Percentiles rank a stretch among this genome's conserved stretches.
Evolutionary conservation across 164 flowering plant species (phyloP).

Genomic region (Tetracentron sinense): DNA sequence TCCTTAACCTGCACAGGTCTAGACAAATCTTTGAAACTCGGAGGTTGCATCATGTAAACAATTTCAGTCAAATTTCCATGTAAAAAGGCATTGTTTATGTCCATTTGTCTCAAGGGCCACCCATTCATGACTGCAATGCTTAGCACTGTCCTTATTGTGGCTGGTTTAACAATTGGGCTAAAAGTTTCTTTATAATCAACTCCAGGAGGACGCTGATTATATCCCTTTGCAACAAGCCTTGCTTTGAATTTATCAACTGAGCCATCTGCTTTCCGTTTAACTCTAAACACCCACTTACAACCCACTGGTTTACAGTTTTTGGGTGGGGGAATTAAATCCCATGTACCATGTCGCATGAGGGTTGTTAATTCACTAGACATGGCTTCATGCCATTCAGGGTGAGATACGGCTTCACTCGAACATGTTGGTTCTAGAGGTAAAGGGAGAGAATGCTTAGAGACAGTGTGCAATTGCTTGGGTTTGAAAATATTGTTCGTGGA

Average conservation of each 20-base stretch:
- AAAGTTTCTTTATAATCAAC: conserved; percentile 16
- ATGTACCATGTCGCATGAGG: not conserved
- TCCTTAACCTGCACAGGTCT: not conserved
- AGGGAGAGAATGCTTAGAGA: not conserved
- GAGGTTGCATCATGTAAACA: conserved; percentile 10
- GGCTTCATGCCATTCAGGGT: not conserved
- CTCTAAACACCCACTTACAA: conserved; percentile 16
- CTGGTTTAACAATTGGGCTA: conserved; percentile 9
- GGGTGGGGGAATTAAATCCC: not conserved
- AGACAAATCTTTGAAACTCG: not conserved
- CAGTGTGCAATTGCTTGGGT: not conserved
- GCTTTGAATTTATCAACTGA: conserved; percentile 15
- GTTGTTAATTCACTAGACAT: not conserved
- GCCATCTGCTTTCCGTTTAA: conserved; percentile 11
- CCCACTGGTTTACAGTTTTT: not conserved
- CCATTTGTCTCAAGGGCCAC: conserved; percentile 3
- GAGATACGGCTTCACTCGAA: not conserved
- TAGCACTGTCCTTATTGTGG: not conserved
- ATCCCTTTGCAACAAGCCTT: conserved; percentile 21
- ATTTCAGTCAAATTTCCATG: not conserved
- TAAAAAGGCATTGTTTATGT: conserved; percentile 11
- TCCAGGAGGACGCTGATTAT: conserved; percentile 10
- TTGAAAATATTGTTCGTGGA: not conserved
- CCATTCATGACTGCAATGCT: not conserved
- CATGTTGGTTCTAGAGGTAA: not conserved